phyloP scores from a whole-genome alignment of 2,329 filamentous ascomycete genomes.

The Colletotrichum sp. region DNA sequence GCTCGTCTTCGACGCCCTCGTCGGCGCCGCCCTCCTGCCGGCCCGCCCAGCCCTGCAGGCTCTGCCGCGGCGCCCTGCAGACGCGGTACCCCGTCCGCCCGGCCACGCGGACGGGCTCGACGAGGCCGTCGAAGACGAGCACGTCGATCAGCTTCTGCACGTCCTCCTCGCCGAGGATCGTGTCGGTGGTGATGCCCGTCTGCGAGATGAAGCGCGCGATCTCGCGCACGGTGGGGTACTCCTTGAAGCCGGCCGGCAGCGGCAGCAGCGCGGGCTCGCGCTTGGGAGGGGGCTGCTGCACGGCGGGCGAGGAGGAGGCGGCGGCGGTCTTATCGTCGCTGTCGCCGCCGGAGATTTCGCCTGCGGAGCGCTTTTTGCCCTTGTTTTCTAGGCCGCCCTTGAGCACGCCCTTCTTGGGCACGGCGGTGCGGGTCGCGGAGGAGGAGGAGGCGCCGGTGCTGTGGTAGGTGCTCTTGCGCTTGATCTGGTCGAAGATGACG shows the following conservation, averaged over 20 bases:
- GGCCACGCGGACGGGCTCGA: slow-evolving; percentile 68
- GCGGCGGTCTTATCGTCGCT: slow-evolving; percentile 23
- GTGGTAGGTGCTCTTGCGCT: slow-evolving; percentile 73
- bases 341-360: slow-evolving; percentile 45
- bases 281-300: slow-evolving; percentile 26
- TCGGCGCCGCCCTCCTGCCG: slow-evolving; percentile 38
- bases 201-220: slow-evolving; percentile 78
- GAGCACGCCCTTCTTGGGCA: slow-evolving; percentile 62
- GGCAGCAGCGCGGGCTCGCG: slow-evolving; percentile 52
- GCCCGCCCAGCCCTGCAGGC: slow-evolving; percentile 42
- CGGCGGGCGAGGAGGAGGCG: slow-evolving; percentile 28
- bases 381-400: slow-evolving; percentile 49
- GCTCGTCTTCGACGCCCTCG: too few relatives aligned
- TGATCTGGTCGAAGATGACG: slow-evolving; percentile 76
- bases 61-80: slow-evolving; percentile 53
- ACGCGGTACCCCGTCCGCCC: slow-evolving; percentile 59
- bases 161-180: slow-evolving; percentile 73
- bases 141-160: slow-evolving; percentile 88
- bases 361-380: slow-evolving; percentile 58
- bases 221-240: slow-evolving; percentile 81
- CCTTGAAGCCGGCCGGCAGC: slow-evolving; percentile 70
- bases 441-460: slow-evolving; percentile 38
- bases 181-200: slow-evolving; percentile 74
- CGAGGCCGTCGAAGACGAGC: slow-evolving; percentile 83
- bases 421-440: slow-evolving; percentile 38